These are phyloP conservation scores for Aleurites moluccanus DNA, from an alignment of 441 rosid genomes.

Conservation along the genomic window DNA sequence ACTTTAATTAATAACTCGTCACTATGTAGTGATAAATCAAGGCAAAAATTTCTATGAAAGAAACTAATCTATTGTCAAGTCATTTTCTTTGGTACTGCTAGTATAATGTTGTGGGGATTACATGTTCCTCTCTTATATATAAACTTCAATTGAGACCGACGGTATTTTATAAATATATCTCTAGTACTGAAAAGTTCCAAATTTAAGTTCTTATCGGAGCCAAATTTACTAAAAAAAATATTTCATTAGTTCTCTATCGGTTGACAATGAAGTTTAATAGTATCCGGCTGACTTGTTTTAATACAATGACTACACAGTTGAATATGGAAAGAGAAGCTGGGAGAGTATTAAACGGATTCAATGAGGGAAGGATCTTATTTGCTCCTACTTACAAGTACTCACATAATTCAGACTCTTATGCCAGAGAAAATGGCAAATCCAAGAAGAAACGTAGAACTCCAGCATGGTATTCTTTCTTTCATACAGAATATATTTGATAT, in stretches of 20 bases:
- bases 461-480: conserved; percentile 59
- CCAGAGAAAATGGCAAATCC: conserved; percentile 80
- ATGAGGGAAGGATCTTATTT: conserved; percentile 70
- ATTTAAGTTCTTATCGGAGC: too few species aligned
- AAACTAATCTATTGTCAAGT: not conserved
- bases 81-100: not conserved
- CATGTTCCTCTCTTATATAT: not conserved
- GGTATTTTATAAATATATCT: too few species aligned
- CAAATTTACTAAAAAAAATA: too few species aligned
- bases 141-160: not conserved
- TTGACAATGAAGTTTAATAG: not conserved
- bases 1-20: not conserved
- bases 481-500: not conserved
- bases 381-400: conserved; percentile 91
- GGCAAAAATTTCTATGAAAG: not conserved
- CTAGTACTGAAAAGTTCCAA: too few species aligned
- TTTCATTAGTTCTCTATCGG: too few species aligned
- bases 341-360: conserved; percentile 66
- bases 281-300: not conserved
- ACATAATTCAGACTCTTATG: conserved; percentile 78
- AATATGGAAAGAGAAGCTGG: conserved; percentile 84
- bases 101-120: not conserved
- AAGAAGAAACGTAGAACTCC: conserved; percentile 97
- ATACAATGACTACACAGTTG: conserved; percentile 50
- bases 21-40: not conserved